Evolutionary conservation across 352 stramenopile species (phyloP).

Genomic region (Globisporangium yorkense): DNA sequence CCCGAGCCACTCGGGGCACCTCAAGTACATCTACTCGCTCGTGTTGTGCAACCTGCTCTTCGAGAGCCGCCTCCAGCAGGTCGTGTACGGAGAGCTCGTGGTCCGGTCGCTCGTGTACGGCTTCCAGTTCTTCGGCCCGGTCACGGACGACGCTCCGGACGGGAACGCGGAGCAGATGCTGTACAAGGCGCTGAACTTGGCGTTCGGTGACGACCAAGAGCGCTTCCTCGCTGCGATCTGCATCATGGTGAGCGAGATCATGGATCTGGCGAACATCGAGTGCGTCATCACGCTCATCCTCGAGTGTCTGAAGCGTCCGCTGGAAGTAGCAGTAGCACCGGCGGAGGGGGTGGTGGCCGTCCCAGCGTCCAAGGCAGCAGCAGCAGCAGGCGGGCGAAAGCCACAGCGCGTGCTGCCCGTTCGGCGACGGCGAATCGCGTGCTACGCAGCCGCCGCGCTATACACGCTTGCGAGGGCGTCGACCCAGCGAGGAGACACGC

Average conservation of each 20-base stretch:
- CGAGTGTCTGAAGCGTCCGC: slow-evolving; percentile 26
- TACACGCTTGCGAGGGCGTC: slow-evolving; percentile 51
- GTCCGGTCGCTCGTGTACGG: slow-evolving; percentile 44
- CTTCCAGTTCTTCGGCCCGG: slow-evolving; percentile 37
- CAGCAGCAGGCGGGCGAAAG: background rate
- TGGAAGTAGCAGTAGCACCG: background rate
- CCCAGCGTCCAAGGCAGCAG: slow-evolving; percentile 13
- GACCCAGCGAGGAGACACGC: slow-evolving; percentile 43
- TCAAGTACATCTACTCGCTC: slow-evolving; percentile 58
- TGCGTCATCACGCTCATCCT: slow-evolving; percentile 46
- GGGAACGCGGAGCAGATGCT: slow-evolving; percentile 3
- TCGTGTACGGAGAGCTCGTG: slow-evolving; percentile 55
- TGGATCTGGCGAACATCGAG: slow-evolving; percentile 54
- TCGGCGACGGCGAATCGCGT: slow-evolving; percentile 33
- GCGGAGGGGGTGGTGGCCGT: background rate
- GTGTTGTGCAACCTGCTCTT: slow-evolving; percentile 70
- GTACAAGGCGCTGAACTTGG: slow-evolving; percentile 35
- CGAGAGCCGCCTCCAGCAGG: slow-evolving; percentile 52
- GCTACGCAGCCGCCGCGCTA: slow-evolving; percentile 39
- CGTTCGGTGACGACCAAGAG: slow-evolving; percentile 55
- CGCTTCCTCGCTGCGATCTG: slow-evolving; percentile 65
- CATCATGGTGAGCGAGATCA: slow-evolving; percentile 55
- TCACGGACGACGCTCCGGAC: slow-evolving; percentile 1
- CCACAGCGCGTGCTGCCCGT: slow-evolving; percentile 18
- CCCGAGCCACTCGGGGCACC: slow-evolving; percentile 22